phyloP scores from a whole-genome alignment of 768 basidiomycete genomes.

The Phanerodontia chrysosporium region DNA sequence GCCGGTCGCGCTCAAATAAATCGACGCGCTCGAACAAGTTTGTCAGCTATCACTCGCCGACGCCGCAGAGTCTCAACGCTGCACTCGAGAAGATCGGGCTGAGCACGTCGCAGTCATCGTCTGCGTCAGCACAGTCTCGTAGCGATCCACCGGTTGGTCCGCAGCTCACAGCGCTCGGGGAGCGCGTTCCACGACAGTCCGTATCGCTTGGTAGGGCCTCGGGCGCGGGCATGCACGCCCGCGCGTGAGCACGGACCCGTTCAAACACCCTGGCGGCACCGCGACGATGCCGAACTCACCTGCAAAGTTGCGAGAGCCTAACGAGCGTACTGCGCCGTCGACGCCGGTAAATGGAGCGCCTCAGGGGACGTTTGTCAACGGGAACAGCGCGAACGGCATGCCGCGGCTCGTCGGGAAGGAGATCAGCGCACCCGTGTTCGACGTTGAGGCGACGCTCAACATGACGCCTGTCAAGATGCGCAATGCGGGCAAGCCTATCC shows the following conservation, averaged over 20 bases:
- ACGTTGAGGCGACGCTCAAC: constrained; percentile 67
- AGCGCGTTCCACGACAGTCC: constrained; percentile 1
- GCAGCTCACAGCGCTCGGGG: neutral
- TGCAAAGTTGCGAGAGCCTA: neutral
- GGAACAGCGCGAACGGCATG: neutral
- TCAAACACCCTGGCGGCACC: neutral
- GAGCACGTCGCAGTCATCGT: neutral
- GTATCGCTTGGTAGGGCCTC: constrained; percentile 7
- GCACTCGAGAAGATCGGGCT: constrained; percentile 61
- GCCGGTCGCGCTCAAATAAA: constrained; percentile 43
- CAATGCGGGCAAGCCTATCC: constrained; percentile 57
- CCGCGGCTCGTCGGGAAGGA: constrained; percentile 44
- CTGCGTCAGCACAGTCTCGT: neutral
- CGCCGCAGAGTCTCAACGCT: constrained; percentile 68
- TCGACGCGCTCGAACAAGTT: constrained; percentile 46
- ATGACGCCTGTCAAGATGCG: constrained; percentile 76
- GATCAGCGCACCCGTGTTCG: constrained; percentile 66
- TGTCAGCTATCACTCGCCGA: constrained; percentile 40
- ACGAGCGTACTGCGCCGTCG: neutral
- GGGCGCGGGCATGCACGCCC: neutral
- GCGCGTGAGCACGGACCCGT: constrained; percentile 3
- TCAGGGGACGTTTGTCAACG: neutral
- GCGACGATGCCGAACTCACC: constrained; percentile 6
- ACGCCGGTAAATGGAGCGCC: no score
- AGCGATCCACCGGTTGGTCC: no score